Evolutionary conservation across 2,329 filamentous ascomycete species (phyloP), one percentile per base, ranked within the genome.

Genomic region (Fusarium veterinarium): DNA sequence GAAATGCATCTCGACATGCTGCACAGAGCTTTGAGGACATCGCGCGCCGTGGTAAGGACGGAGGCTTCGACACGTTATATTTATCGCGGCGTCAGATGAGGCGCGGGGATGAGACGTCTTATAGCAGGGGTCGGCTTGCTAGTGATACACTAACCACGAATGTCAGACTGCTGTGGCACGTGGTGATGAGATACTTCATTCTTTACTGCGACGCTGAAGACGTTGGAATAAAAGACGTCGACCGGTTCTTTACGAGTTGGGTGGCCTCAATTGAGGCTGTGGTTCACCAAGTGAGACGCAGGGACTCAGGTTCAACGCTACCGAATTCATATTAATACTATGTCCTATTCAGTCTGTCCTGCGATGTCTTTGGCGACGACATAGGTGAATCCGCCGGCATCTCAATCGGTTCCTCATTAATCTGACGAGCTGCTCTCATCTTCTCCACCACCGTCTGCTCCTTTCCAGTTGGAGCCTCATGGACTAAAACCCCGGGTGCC

Each of bases 331-430:
- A 65, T 37, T 7, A 30, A 28, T 28, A 19, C n/a, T 41, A 42
- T 11, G 23, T 30, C 11, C 16, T 57, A 13, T 46, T 65, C 7
- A 37, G 23, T 2, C 25, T 52, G 4, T 64, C 46, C 45, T 64
- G 46, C 2, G 62, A 65, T 6, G 30, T 56, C 62, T 48, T 65
- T 0, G 62, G 48, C 4, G 60, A 48, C 13, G 60, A 57, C 20
- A 64, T 23, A 2, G 40, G 44, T 8, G 19, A n/a, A 20, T 64
- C 60, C 14, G 46, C 60, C 0, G 62, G 60, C 17, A 65, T 46
- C 20, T 63, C 62, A 19, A 64, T 16, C 11, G 62, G 62, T 8
- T 57, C 62, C 41, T 41, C 23, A 38, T 65, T 65, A 6, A 63
- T 53, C 11, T 42, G 60, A 4, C n/a, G 28, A 2, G 38, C 40